A percentile compares a stretch with the other conserved stretches of the same genome.
These are phyloP conservation scores for Funneliformis mosseae DNA, from an alignment of 192 early-diverging fungal species.

Conservation along the genomic window DNA sequence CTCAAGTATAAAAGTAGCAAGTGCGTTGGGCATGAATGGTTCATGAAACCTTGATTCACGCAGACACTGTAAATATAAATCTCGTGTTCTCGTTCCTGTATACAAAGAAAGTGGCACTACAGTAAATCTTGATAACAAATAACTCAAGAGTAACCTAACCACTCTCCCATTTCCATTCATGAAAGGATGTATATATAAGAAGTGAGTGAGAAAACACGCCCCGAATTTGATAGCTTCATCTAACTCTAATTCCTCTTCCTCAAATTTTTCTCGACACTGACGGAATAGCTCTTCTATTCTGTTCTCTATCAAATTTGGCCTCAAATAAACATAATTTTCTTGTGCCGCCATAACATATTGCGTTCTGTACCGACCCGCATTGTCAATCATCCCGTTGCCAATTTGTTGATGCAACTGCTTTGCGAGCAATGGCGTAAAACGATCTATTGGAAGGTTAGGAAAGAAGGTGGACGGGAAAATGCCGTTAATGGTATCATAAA, in stretches of 20 bases:
- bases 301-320: slow-evolving; percentile 21
- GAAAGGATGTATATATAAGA: slow-evolving; percentile 25
- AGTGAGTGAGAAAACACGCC: slow-evolving; percentile 24
- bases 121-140: slow-evolving; percentile 26
- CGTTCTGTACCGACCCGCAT: slow-evolving; percentile 29
- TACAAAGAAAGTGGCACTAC: slow-evolving; percentile 30
- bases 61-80: slow-evolving; percentile 30
- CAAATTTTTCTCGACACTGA: slow-evolving; percentile 29
- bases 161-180: slow-evolving; percentile 31
- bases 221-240: slow-evolving; percentile 30
- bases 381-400: slow-evolving; percentile 19
- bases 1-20: slow-evolving; percentile 29
- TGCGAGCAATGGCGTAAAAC: slow-evolving; percentile 23
- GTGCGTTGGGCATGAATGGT: slow-evolving; percentile 11
- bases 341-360: slow-evolving; percentile 22
- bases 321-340: slow-evolving; percentile 30
- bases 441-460: slow-evolving; percentile 23
- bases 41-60: slow-evolving; percentile 27
- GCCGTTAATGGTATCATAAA: slow-evolving; percentile 1
- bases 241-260: slow-evolving; percentile 17
- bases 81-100: slow-evolving; percentile 25
- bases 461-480: slow-evolving; percentile 29
- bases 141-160: slow-evolving; percentile 23
- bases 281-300: slow-evolving; percentile 29
- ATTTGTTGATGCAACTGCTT: slow-evolving; percentile 22